Evolutionary conservation across 108 stramenopile species (phyloP).

Genomic region (Fragilaria crotonensis): DNA sequence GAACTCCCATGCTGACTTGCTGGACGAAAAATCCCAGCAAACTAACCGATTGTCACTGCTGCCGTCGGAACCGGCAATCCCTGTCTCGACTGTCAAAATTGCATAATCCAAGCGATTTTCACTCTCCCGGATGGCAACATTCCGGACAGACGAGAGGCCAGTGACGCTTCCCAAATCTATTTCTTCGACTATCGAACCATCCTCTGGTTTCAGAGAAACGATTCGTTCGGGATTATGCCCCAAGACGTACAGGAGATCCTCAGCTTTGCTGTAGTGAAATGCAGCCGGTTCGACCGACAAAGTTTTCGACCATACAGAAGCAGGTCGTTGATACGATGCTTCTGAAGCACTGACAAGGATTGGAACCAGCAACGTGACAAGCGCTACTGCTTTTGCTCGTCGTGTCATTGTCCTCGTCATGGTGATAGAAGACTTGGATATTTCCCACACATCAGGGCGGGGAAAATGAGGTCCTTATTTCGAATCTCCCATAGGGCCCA

Average conservation of each 20-base stretch:
- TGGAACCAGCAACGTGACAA: too few relatives aligned
- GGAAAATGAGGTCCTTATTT: too few relatives aligned
- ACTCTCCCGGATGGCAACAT: neutral
- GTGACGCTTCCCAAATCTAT: neutral
- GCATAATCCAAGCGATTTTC: neutral
- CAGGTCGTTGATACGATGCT: neutral
- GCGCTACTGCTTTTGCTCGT: too few relatives aligned
- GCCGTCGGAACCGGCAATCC: neutral
- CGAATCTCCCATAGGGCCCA: too few relatives aligned
- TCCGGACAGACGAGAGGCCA: neutral
- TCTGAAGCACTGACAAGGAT: too few relatives aligned
- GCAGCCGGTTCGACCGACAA: neutral
- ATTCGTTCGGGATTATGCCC: neutral
- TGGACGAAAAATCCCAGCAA: neutral
- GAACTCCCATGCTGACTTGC: neutral
- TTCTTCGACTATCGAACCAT: neutral
- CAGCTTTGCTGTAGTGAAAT: neutral
- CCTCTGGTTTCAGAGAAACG: neutral
- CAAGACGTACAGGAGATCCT: neutral
- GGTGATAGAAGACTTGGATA: too few relatives aligned
- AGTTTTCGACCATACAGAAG: neutral
- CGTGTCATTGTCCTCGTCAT: too few relatives aligned
- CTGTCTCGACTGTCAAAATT: neutral
- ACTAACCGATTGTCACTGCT: neutral
- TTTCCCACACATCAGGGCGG: too few relatives aligned